Conservation (phyloP, 2,329 filamentous ascomycete species). For the Macroventuria anomochaeta region DNA sequence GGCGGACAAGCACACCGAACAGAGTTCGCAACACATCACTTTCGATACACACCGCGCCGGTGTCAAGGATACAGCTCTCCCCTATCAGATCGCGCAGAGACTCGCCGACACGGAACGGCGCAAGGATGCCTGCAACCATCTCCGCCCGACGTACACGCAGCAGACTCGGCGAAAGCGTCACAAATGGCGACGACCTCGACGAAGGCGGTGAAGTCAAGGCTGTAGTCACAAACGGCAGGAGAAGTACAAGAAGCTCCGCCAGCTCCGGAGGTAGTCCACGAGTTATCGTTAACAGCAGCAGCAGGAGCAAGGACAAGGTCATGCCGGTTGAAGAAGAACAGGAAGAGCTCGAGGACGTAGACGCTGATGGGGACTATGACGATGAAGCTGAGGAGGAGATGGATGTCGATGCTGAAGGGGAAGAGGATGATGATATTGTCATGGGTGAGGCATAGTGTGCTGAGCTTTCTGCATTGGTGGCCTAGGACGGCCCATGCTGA, state of each 20-base stretch:
- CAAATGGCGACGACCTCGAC: slow-evolving; percentile 43
- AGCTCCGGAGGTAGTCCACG: slow-evolving; percentile 39
- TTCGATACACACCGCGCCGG: slow-evolving; percentile 40
- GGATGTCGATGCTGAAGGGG: slow-evolving; percentile 35
- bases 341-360: slow-evolving; percentile 39
- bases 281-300: slow-evolving; percentile 21
- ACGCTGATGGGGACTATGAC: slow-evolving; percentile 35
- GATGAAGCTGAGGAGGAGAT: slow-evolving; percentile 26
- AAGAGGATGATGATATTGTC: slow-evolving; percentile 40
- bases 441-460: slow-evolving; percentile 31
- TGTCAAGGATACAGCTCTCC: slow-evolving; percentile 41
- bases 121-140: slow-evolving; percentile 38
- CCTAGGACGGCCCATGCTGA: background rate
- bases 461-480: background rate
- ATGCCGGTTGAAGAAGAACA: slow-evolving; percentile 40
- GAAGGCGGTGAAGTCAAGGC: slow-evolving; percentile 43
- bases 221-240: slow-evolving; percentile 30
- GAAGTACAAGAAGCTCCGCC: slow-evolving; percentile 41
- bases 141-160: slow-evolving; percentile 51
- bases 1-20: slow-evolving; percentile 47
- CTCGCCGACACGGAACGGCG: slow-evolving; percentile 41
- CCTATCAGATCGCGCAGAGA: slow-evolving; percentile 38
- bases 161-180: slow-evolving; percentile 51
- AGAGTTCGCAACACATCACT: slow-evolving; percentile 33
- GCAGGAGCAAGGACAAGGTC: slow-evolving; percentile 38